A percentile compares a stretch with the other conserved stretches of the same genome.
phyloP scores from a whole-genome alignment of 2,329 filamentous ascomycete genomes.

The Podosphaera aphanis region DNA sequence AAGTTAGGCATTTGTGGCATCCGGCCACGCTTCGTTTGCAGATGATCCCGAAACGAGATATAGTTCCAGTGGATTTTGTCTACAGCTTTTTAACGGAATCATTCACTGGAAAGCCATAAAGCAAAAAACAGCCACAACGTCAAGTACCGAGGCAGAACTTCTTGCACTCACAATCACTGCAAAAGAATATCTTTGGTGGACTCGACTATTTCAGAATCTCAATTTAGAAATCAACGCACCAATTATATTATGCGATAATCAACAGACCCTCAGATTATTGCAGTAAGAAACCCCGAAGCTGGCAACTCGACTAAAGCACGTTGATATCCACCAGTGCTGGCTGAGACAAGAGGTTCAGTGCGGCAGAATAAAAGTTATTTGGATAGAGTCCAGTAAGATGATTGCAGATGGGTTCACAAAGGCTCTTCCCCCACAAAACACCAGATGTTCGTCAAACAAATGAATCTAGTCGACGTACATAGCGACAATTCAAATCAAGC shows the following conservation, averaged over 20 bases:
- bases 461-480: slow-evolving; percentile 1
- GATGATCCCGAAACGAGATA: neutral
- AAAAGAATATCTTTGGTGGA: neutral
- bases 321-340: neutral
- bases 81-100: neutral
- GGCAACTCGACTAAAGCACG: neutral
- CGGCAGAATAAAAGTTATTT: slow-evolving; percentile 1
- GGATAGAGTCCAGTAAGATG: slow-evolving; percentile 1
- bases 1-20: neutral
- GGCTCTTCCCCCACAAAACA: neutral
- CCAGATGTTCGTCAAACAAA: neutral
- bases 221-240: neutral
- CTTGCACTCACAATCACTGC: neutral
- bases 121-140: neutral
- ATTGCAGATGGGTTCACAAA: slow-evolving; percentile 1
- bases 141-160: neutral
- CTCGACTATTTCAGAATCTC: neutral
- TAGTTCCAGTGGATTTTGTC: neutral
- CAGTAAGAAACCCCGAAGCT: slow-evolving; percentile 1
- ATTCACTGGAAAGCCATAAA: neutral
- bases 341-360: slow-evolving; percentile 8
- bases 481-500: neutral
- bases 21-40: neutral
- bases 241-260: slow-evolving; percentile 1
- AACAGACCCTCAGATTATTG: neutral